Evolutionary conservation across 345 rosid genomes (phyloP).

Genomic region (Salix dunnii): DNA sequence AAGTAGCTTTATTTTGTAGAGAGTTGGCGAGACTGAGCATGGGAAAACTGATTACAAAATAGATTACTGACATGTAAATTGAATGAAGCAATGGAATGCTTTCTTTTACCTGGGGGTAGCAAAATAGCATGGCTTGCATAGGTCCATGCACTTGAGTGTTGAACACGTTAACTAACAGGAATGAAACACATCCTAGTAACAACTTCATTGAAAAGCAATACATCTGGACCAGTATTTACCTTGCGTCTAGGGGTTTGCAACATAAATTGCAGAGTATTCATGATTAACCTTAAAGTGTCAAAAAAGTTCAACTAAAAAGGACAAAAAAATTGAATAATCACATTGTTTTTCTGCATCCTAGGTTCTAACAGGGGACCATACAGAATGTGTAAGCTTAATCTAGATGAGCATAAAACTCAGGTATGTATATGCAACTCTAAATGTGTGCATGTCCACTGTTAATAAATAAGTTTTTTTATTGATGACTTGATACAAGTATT

Average conservation of each 20-base stretch:
- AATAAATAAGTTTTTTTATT: background rate
- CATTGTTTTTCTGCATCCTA: constrained; percentile 24
- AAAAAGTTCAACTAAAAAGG: background rate
- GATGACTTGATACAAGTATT: background rate
- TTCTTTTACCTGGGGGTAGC: constrained; percentile 6
- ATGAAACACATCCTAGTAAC: background rate
- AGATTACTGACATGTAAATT: background rate
- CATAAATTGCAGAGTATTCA: background rate
- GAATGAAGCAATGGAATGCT: background rate
- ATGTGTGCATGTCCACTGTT: background rate
- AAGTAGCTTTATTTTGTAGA: background rate
- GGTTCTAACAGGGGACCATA: constrained; percentile 79
- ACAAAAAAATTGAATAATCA: constrained; percentile 10
- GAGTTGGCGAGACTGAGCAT: constrained; percentile 1
- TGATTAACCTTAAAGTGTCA: background rate
- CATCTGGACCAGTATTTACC: background rate
- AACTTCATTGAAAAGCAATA: background rate
- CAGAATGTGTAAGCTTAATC: constrained; percentile 54
- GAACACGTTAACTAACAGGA: background rate
- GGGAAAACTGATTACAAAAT: background rate
- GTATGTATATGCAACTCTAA: constrained; percentile 27
- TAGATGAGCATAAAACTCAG: constrained; percentile 77
- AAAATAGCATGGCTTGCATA: background rate
- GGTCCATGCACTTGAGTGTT: background rate
- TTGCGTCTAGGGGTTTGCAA: background rate